These are phyloP conservation scores for Mucor lusitanicus DNA, from an alignment of 371 early-diverging fungal species.

Conservation along the genomic window DNA sequence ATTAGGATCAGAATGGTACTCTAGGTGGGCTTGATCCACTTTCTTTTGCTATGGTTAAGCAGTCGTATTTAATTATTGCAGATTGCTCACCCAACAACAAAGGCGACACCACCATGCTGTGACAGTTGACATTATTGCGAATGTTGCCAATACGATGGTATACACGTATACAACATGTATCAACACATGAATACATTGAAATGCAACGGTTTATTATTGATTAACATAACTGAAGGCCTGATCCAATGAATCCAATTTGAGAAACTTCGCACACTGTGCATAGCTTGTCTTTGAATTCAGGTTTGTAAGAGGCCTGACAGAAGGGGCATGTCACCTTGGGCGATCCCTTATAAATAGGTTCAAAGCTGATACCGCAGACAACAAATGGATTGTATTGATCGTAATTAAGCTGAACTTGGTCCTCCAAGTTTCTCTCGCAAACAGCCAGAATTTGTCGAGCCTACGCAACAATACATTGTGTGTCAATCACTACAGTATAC, in stretches of 20 bases:
- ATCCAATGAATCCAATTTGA: conserved; percentile 44
- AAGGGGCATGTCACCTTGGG: conserved; percentile 79
- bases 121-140: too few relatives aligned
- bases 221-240: not conserved
- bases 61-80: too few relatives aligned
- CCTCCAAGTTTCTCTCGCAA: conserved; percentile 76
- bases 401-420: conserved; percentile 81
- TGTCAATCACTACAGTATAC: not conserved
- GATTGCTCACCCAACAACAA: too few relatives aligned
- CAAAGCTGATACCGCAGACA: conserved; percentile 76
- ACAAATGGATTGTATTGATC: conserved; percentile 93
- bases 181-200: too few relatives aligned
- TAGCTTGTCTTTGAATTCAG: conserved; percentile 71
- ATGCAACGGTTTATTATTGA: too few relatives aligned
- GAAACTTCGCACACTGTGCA: conserved; percentile 88
- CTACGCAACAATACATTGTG: not conserved
- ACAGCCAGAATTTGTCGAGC: conserved; percentile 33
- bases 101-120: too few relatives aligned
- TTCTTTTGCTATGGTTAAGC: too few relatives aligned
- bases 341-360: conserved; percentile 87
- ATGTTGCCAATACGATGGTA: too few relatives aligned
- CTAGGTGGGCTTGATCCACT: too few relatives aligned
- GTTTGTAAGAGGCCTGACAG: conserved; percentile 83
- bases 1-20: too few relatives aligned
- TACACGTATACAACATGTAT: too few relatives aligned